phyloP scores from a whole-genome alignment of 2,329 filamentous ascomycete genomes.

The Fusarium sp. region DNA sequence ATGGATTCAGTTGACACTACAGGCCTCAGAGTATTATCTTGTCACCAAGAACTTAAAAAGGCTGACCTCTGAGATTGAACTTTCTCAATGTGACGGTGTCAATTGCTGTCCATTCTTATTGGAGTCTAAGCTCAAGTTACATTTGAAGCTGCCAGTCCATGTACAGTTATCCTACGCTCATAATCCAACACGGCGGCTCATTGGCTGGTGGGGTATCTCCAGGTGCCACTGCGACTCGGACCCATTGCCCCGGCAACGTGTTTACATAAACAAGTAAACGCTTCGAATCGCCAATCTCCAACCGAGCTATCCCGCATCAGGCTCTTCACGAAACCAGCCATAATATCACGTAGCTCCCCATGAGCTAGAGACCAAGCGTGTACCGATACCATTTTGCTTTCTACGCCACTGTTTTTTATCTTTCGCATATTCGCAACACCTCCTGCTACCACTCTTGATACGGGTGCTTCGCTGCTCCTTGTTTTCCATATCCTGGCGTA shows the following conservation, averaged over 20 bases:
- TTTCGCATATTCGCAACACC: constrained; percentile 36
- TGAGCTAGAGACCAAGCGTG: constrained; percentile 10
- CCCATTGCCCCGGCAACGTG: constrained; percentile 32
- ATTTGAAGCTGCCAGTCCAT: not conserved
- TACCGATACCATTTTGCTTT: constrained; percentile 10
- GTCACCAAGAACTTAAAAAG: no score
- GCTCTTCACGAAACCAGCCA: constrained; percentile 31
- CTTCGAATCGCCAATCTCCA: constrained; percentile 41
- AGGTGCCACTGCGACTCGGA: not conserved
- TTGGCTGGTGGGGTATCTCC: constrained; percentile 8
- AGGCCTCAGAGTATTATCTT: no score
- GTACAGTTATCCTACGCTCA: not conserved
- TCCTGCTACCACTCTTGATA: constrained; percentile 34
- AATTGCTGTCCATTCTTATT: no score
- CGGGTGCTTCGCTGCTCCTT: constrained; percentile 50
- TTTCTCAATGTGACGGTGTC: no score
- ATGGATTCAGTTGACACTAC: no score
- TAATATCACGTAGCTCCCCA: constrained; percentile 39
- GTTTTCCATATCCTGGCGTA: constrained; percentile 44
- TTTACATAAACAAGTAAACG: constrained; percentile 39
- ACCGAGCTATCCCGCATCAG: constrained; percentile 36
- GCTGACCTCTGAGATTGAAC: no score
- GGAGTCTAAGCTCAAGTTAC: no score
- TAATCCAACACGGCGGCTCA: not conserved
- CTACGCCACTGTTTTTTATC: not conserved